Evolutionary conservation across 345 rosid species (phyloP), one percentile per base, ranked within the genome.

Genomic region (Hibiscus tridactylites): DNA sequence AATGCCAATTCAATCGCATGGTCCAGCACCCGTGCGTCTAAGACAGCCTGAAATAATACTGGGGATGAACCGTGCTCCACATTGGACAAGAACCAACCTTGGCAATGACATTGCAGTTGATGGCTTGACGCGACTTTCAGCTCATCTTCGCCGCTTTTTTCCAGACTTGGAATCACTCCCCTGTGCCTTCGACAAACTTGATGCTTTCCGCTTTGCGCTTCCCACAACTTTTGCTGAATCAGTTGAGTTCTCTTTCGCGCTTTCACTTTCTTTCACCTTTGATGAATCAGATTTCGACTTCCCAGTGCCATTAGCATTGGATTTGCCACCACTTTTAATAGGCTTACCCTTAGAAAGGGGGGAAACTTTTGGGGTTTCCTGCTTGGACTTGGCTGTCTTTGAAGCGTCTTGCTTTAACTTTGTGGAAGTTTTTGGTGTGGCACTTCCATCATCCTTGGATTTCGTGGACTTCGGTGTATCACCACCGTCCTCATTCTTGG

Each of bases 131-230:
- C 5, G 3, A 61, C 28, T 60, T 70, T 71, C 61, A 70, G 73
- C 77, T 78, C 76, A 88, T 74, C 91, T 85, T 75, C 81, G 79
- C 68, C 91, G 87, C 79, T 88, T 92, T 73, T 84, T 88, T 29
- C 85, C 85, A 1, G 88, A 79, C 76, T 82, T 88, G 0, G 61
- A 39, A 61, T 81, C 89, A 60, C 84, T 86, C 73, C 85, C 88
- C 42, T 29, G 87, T 11, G 78, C 77, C 83, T 83, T 91, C 16
- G 83, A 66, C 47, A 85, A 77, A 75, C 76, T 71, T 12, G 78
- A 61, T 19, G 79, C 47, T 73, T 87, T 85, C 61, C 78, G 80
- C 76, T 88, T 86, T 0, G 65, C 58, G 62, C 73, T 76, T 81
- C 83, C 85, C 15, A 68, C 54, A 31, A 70, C 76, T 61, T 82